A percentile compares a stretch with the other conserved stretches of the same genome.
Conservation (phyloP, 1,139 yeast genomes). For the Ogataea hybrid region DNA sequence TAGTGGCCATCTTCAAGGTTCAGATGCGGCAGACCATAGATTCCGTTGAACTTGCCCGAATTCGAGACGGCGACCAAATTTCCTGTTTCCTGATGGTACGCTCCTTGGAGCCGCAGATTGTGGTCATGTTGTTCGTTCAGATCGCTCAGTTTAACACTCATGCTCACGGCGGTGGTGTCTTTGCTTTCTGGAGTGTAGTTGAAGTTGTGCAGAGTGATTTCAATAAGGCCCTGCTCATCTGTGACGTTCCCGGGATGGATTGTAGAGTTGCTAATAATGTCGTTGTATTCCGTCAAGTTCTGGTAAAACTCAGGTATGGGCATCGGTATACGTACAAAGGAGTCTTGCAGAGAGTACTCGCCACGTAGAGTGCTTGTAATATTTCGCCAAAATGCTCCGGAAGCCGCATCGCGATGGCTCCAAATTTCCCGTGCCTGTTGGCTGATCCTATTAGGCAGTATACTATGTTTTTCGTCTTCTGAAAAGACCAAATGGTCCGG, state of each 20-base stretch:
- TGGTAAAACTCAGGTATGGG: constrained; percentile 46
- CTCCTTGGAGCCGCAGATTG: constrained; percentile 53
- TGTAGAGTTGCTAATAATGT: constrained; percentile 16
- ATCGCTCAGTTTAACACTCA: constrained; percentile 35
- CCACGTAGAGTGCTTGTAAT: constrained; percentile 52
- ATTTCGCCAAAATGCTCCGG: constrained; percentile 44
- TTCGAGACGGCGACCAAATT: constrained; percentile 60
- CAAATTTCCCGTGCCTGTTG: constrained; percentile 47
- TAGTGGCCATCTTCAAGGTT: constrained; percentile 39
- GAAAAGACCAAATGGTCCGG: constrained; percentile 48
- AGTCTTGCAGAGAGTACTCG: constrained; percentile 33
- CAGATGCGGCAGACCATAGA: constrained; percentile 58
- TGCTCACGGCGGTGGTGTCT: constrained; percentile 24
- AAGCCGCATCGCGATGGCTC: constrained; percentile 33
- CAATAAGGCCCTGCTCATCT: constrained; percentile 24
- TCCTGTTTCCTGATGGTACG: constrained; percentile 72
- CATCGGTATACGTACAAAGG: constrained; percentile 31
- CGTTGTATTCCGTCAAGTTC: constrained; percentile 23
- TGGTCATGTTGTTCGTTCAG: constrained; percentile 44
- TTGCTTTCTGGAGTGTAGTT: constrained; percentile 13
- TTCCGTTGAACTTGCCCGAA: constrained; percentile 73
- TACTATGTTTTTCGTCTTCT: constrained; percentile 52
- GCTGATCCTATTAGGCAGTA: constrained; percentile 61
- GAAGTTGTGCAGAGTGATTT: constrained; percentile 16
- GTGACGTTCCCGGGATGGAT: constrained; percentile 31